These are phyloP conservation scores for Adansonia gregorii DNA, from an alignment of 441 rosid genomes.

Conservation along the genomic window DNA sequence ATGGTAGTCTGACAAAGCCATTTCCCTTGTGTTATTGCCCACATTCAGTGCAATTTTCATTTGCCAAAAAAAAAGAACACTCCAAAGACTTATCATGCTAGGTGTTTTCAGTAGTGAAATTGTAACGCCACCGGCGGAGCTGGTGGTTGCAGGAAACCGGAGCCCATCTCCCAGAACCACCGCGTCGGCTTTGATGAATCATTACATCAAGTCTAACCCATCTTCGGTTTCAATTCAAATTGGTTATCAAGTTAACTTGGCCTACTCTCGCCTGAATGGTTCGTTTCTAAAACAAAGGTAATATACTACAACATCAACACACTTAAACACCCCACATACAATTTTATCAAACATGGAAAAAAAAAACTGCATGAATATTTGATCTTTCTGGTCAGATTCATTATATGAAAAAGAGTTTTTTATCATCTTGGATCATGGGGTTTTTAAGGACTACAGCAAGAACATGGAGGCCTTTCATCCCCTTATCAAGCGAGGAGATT, in stretches of 20 bases:
- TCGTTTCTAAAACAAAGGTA: slow-evolving; percentile 76
- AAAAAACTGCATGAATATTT: not conserved
- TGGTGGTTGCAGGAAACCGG: slow-evolving; percentile 88
- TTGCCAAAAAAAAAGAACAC: not conserved
- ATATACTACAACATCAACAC: not conserved
- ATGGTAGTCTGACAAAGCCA: slow-evolving; percentile 6
- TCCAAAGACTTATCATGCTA: slow-evolving; percentile 46
- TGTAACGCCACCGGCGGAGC: slow-evolving; percentile 83
- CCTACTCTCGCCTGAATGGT: slow-evolving; percentile 72
- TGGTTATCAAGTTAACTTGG: slow-evolving; percentile 70
- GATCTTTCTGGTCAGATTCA: not conserved
- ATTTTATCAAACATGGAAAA: not conserved
- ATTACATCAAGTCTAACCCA: slow-evolving; percentile 54
- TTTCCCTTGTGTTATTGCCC: not conserved
- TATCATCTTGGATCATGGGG: not conserved
- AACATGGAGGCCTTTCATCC: too few relatives aligned
- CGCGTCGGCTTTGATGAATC: slow-evolving; percentile 54
- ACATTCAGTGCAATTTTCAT: not conserved
- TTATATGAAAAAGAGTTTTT: not conserved
- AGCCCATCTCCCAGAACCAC: slow-evolving; percentile 86
- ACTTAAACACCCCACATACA: not conserved
- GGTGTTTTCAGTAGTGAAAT: slow-evolving; percentile 79
- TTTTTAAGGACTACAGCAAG: not conserved
- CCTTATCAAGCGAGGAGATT: not conserved
- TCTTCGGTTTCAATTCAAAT: slow-evolving; percentile 67